Percentiles rank a stretch among this genome's conserved stretches.
Conservation (phyloP, 164 flowering plant genomes). For the Cinnamomum chago region DNA sequence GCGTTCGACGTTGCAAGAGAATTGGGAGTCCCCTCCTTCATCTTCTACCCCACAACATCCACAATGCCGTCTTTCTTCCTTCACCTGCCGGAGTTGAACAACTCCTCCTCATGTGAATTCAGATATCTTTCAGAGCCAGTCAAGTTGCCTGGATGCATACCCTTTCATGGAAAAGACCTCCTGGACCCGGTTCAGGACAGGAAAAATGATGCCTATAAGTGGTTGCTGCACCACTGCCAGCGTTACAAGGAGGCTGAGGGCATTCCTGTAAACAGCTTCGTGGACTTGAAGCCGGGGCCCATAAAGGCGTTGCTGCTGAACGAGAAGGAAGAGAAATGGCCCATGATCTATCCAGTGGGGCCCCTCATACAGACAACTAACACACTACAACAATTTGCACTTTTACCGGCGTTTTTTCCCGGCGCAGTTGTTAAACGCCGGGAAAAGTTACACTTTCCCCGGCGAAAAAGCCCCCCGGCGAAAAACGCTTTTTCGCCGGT, state of each 20-base stretch:
- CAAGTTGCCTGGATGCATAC: constrained; percentile 32
- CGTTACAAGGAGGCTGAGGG: constrained; percentile 20
- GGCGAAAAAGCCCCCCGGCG: too few species aligned
- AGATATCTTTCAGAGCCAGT: constrained; percentile 27
- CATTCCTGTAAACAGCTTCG: constrained; percentile 26
- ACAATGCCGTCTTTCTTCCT: constrained; percentile 24
- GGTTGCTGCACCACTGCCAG: constrained; percentile 14
- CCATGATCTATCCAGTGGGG: constrained; percentile 32
- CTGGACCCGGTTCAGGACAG: constrained; percentile 27
- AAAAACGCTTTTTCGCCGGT: too few species aligned
- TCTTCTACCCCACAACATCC: constrained; percentile 36
- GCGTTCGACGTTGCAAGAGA: constrained; percentile 33
- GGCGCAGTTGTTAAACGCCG: too few species aligned
- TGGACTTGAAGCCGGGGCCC: constrained; percentile 20
- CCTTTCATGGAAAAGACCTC: constrained; percentile 23
- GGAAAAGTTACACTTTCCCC: too few species aligned
- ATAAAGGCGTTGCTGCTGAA: constrained; percentile 8
- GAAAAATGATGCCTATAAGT: constrained; percentile 17
- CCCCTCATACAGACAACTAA: constrained; percentile 19
- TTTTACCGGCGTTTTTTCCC: too few species aligned
- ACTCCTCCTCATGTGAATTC: constrained; percentile 21
- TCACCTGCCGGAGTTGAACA: constrained; percentile 28
- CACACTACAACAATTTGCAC: too few species aligned
- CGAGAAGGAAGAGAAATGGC: background rate
- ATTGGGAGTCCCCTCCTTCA: constrained; percentile 21